Conservation (phyloP, 2,329 filamentous ascomycete species). For the Botrytis aclada region DNA sequence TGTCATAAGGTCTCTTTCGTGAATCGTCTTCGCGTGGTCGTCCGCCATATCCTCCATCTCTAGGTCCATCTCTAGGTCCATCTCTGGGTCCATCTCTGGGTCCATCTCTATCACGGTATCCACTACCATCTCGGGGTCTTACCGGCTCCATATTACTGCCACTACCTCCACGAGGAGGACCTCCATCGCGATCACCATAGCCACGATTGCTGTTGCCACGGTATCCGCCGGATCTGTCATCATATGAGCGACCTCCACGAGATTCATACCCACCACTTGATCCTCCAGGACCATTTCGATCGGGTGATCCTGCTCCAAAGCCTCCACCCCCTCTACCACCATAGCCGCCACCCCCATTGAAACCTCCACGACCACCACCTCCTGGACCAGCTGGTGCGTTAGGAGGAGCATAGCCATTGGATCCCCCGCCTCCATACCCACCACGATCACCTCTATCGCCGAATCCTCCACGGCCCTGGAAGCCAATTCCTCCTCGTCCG, state of each 20-base stretch:
- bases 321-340: constrained; percentile 35
- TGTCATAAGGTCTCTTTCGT: constrained; percentile 52
- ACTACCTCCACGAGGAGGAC: constrained; percentile 34
- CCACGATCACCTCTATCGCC: constrained; percentile 34
- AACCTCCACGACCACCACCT: constrained; percentile 43
- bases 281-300: constrained; percentile 36
- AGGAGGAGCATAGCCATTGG: constrained; percentile 52
- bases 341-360: constrained; percentile 32
- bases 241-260: constrained; percentile 56
- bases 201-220: constrained; percentile 43
- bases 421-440: constrained; percentile 32
- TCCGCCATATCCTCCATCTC: constrained; percentile 50
- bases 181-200: constrained; percentile 41
- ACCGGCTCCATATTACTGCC: constrained; percentile 85
- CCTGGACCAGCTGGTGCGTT: constrained; percentile 62
- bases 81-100: constrained; percentile 52
- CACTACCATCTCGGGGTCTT: constrained; percentile 57
- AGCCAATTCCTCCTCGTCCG: constrained; percentile 38
- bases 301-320: constrained; percentile 33
- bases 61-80: constrained; percentile 51
- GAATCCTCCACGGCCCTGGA: constrained; percentile 35
- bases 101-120: constrained; percentile 53
- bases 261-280: constrained; percentile 50
- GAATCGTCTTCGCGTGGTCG: constrained; percentile 53
- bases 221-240: constrained; percentile 53